These are phyloP conservation scores for Ilyonectria robusta DNA, from an alignment of 2,329 filamentous ascomycete species.

Conservation along the genomic window DNA sequence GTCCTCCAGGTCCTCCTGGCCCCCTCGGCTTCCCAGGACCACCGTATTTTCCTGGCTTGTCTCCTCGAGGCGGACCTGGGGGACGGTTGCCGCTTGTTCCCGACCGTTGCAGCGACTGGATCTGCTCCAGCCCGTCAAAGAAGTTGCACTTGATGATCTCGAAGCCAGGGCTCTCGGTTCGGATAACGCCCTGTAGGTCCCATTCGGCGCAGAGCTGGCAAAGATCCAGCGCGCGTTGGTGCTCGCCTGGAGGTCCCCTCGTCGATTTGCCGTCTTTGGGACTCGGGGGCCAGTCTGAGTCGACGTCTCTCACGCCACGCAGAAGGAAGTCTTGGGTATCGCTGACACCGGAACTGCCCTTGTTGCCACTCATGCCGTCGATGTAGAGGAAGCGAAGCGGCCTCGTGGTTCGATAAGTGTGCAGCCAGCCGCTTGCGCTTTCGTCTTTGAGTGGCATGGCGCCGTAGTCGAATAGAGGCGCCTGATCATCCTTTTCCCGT, in stretches of 20 bases:
- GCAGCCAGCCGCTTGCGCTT: conserved; percentile 61
- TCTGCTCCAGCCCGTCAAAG: conserved; percentile 51
- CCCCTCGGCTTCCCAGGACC: neutral
- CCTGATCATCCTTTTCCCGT: neutral
- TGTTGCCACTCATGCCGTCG: conserved; percentile 71
- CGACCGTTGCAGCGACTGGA: conserved; percentile 45
- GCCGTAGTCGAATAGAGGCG: neutral
- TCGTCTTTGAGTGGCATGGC: neutral
- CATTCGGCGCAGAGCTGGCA: conserved; percentile 20
- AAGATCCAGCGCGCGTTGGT: conserved; percentile 49
- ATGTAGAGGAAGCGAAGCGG: conserved; percentile 67
- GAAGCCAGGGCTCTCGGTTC: conserved; percentile 73
- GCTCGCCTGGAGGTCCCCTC: conserved; percentile 15
- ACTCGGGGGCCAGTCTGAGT: conserved; percentile 48
- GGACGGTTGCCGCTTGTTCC: conserved; percentile 42
- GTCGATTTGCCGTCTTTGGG: conserved; percentile 51
- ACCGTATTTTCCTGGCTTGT: neutral
- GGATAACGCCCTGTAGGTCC: conserved; percentile 65
- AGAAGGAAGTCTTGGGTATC: conserved; percentile 21
- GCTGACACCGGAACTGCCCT: conserved; percentile 52
- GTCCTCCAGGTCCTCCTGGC: neutral
- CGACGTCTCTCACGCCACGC: conserved; percentile 2
- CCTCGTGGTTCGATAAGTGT: conserved; percentile 65
- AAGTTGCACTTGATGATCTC: conserved; percentile 76
- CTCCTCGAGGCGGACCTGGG: neutral